Base-by-base conservation (phyloP, 257 asterid genomes). In the Penstemon eatonii region DNA sequence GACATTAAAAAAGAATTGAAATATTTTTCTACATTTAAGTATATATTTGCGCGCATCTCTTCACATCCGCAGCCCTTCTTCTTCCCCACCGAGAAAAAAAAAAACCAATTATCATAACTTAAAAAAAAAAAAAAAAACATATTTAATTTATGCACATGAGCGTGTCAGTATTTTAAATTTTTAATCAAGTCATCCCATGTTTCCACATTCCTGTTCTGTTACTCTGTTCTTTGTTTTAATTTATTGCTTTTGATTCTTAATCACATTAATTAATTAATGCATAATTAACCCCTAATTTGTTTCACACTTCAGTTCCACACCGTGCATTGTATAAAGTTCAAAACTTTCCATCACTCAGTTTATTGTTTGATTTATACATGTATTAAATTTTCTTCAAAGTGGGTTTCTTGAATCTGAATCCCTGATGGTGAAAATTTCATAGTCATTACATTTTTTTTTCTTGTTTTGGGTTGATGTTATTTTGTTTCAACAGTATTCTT, bases 351-450 rank as follows among this genome's bases (percentile, higher is more conserved):
- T 72, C 54, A 59, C 69, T 63, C 52, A 68, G 65, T 52, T 4
- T 33, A 63, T 56, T 45, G 54, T 56, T 45, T 67, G 37, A 13
- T 73, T 67, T 67, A 65, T 60, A 67, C 45, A 40, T 56, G 67
- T 62, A 39, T 69, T 25, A 15, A 15, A 15, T 15, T 15, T 25
- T 25, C 33, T 25, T 25, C 33, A 25, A 25, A 25, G 33, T 25
- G 86, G 81, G 71, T 73, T 63, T 76, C 71, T 78, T 66, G 76
- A 76, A 80, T 85, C 81, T 76, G 75, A 25, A 57, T 45, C 76
- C 76, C 66, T 79, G 76, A 57, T 19, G 54, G 55, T 75, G 73
- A 70, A 74, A 25, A 25, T 72, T 76, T 82, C 79, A 58, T 67
- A 44, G 54, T 7, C 59, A 67, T 71, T 69, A 63, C 47, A 57